Base-by-base conservation (phyloP, 192 early-diverging fungal species). In the Coemansia sp. region DNA sequence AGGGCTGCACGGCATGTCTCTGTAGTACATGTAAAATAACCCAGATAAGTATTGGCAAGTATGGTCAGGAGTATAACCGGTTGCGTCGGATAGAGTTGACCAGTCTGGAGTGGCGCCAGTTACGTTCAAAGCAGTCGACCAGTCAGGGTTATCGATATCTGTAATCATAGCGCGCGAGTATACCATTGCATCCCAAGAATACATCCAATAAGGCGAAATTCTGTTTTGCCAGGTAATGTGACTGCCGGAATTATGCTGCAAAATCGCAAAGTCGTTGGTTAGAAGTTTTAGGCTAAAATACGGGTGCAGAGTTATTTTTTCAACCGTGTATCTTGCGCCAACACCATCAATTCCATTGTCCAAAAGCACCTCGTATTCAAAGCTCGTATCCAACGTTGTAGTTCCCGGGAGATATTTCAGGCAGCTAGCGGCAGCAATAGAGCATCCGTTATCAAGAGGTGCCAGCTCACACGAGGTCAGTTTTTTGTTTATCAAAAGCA, bases 391-490 rank as follows among this genome's bases (percentile, higher is more conserved):
- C 5, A 70, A 22, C 5, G 10, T 64, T 35, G 32, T 35, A 19
- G 48, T 49, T 14, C 24, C 56, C 2, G 48, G 8, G 1, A 24
- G 37, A 5, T 27, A 63, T 6, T 58, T 50, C 14, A 70, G 24
- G 22, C 68, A 70, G 21, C 49, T 54, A 14, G 68, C 68, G 4
- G 48, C 48, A 7, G 32, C 32, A 35, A 35, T 35, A 35, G 32
- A 35, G 32, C 32, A 35, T n/a, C 39, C 37, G 60, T 39, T 58
- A 37, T 70, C 50, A 8, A 63, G 22, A 0, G 52, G 61, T 0
- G 55, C 56, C 12, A 70, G 23, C n/a, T 63, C 49, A 32, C 68
- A 70, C 23, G 38, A 53, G 3, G 68, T 64, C 14, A 50, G 56
- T 15, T 53, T 59, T 6, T 56, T 56, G 27, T 58, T 58, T 19